Conservation (phyloP, 768 basidiomycete species). For the Podaxis carcinomalis region DNA sequence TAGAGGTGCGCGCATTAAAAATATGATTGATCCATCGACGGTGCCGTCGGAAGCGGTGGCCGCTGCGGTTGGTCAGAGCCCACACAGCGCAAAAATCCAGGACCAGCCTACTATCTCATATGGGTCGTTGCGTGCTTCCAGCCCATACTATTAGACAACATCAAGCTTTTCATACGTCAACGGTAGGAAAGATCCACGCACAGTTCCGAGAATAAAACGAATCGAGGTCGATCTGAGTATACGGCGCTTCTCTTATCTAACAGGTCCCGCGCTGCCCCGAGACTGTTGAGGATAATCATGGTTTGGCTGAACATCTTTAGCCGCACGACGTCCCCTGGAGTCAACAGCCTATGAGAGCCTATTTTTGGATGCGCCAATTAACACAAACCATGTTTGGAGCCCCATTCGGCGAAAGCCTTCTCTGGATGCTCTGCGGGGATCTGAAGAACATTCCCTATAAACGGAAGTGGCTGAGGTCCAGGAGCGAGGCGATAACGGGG, state of each 20-base stretch:
- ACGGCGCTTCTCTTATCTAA: constrained; percentile 52
- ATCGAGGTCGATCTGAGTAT: constrained; percentile 49
- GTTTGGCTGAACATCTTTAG: constrained; percentile 38
- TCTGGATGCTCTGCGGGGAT: constrained; percentile 36
- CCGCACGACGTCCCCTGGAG: constrained; percentile 39
- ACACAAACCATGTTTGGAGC: constrained; percentile 37
- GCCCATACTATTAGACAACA: constrained; percentile 35
- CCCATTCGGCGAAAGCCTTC: constrained; percentile 37
- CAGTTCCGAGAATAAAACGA: constrained; percentile 45
- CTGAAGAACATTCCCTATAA: constrained; percentile 47
- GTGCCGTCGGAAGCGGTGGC: constrained; percentile 48
- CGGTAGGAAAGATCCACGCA: constrained; percentile 21
- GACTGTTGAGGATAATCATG: constrained; percentile 46
- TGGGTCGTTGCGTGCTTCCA: constrained; percentile 45
- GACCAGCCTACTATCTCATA: constrained; percentile 36
- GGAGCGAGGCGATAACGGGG: constrained; percentile 34
- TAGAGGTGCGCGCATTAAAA: constrained; percentile 41
- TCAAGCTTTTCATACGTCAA: background rate
- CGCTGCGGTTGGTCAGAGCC: constrained; percentile 23
- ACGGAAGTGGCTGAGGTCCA: constrained; percentile 40
- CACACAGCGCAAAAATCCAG: background rate
- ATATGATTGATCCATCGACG: constrained; percentile 45
- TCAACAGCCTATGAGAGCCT: background rate
- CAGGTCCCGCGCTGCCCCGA: constrained; percentile 40
- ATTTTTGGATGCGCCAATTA: background rate